Percentiles rank a stretch among this genome's conserved stretches.
phyloP scores from a whole-genome alignment of 176 grass and related monocot genomes.

The Phyllostachys edulis region DNA sequence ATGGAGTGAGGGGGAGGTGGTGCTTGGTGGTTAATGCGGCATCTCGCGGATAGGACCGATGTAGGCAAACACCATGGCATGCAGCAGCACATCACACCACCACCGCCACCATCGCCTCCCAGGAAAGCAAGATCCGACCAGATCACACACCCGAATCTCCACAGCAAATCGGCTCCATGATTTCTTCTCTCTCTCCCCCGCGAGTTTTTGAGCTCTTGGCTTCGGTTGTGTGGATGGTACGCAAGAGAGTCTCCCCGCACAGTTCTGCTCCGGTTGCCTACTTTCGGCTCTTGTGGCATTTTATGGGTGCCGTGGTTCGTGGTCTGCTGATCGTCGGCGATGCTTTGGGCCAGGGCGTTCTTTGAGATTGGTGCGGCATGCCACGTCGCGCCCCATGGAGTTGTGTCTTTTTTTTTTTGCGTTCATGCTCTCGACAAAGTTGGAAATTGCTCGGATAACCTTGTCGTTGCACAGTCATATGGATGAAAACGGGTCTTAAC shows the following conservation, averaged over 20 bases:
- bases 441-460: neutral
- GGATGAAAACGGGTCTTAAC: no score
- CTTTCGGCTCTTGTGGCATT: neutral
- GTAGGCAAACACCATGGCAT: slow-evolving; percentile 22
- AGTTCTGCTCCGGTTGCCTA: neutral
- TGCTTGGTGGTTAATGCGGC: slow-evolving; percentile 42
- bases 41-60: slow-evolving; percentile 17
- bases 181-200: slow-evolving; percentile 10
- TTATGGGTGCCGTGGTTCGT: neutral
- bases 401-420: neutral
- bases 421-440: neutral
- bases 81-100: slow-evolving; percentile 19
- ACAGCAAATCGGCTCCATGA: slow-evolving; percentile 74
- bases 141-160: slow-evolving; percentile 69
- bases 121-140: slow-evolving; percentile 78
- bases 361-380: neutral
- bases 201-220: slow-evolving; percentile 1
- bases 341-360: neutral
- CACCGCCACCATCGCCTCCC: neutral
- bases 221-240: slow-evolving; percentile 27
- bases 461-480: neutral
- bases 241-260: neutral
- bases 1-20: neutral
- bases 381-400: neutral
- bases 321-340: neutral